These are phyloP conservation scores for Fonsecaea erecta DNA, from an alignment of 2,329 filamentous ascomycete genomes.

Conservation along the genomic window DNA sequence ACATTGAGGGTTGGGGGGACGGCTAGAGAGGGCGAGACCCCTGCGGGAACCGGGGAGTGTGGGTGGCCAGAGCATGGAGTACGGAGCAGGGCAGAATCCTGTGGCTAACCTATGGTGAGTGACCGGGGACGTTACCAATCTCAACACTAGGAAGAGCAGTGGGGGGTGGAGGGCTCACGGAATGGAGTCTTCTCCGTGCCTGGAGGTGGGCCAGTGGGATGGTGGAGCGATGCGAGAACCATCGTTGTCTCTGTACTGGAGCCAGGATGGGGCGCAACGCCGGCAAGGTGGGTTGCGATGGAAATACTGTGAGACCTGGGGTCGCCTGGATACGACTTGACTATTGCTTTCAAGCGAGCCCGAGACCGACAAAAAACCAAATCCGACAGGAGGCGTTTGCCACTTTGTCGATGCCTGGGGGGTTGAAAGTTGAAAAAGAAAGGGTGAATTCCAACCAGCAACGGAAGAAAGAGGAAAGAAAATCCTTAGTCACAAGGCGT, in stretches of 20 bases:
- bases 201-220: not conserved
- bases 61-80: not conserved
- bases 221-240: not conserved
- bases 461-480: not conserved
- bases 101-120: not conserved
- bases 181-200: not conserved
- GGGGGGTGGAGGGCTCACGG: not conserved
- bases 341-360: not conserved
- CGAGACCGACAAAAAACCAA: too few relatives aligned
- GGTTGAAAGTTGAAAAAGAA: not conserved
- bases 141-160: not conserved
- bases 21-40: not conserved
- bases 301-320: not conserved
- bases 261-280: not conserved
- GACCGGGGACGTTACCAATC: not conserved
- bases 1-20: not conserved
- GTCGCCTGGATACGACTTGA: not conserved
- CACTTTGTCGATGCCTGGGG: not conserved
- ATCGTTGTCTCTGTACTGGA: not conserved
- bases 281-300: not conserved
- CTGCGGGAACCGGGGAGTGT: not conserved
- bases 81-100: not conserved
- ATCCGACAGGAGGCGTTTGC: not conserved
- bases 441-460: not conserved
- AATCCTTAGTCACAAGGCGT: constrained; percentile 7